Evolutionary conservation across 1,284 basidiomycete species (phyloP), one percentile per base, ranked within the genome.

Genomic region (Boletus mariae): DNA sequence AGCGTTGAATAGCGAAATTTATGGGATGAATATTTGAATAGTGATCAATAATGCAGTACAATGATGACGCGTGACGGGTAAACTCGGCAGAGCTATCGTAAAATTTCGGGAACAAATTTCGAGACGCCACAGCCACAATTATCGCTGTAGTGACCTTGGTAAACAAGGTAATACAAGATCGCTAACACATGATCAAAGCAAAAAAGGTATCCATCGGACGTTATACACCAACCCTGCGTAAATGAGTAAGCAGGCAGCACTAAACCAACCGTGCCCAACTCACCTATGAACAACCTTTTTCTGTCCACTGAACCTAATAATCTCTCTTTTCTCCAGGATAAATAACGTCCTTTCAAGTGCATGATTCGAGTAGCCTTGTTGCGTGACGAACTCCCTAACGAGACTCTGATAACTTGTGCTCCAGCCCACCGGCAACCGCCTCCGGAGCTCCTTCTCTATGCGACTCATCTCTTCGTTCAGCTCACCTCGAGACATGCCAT

Each of bases 401-500:
- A 99, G 78, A 63, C 87, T 91, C 71, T 94, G 91, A 67, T 98
- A 98, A 64, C 91, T 94, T 48, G 95, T 98, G 61, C 87, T 94
- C 94, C 96, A 98, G 3, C 96, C 96, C 49, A 99, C 90, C 0
- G 97, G 96, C 58, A 99, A 74, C 43, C 97, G 76, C 58, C 94
- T 74, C 56, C 88, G 77, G 51, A 99, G 79, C 69, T 99, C 97
- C 64, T 87, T 87, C 72, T 99, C 97, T 60, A 99, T 95, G 61
- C 84, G 82, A 51, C 80, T 78, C 78, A 98, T 95, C 75, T 99
- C 97, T 57, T 95, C 94, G 68, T 96, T 94, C 28, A 99, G 75
- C 66, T 96, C 93, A 5, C 91, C 87, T 45, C 95, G 84, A 13
- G 93, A 94, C 62, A 99, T 80, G 1, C 97, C 97, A 61, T 98